Percentiles rank a stretch among this genome's conserved stretches.
These are phyloP conservation scores for Turnera subulata DNA, from an alignment of 345 rosid genomes.

Conservation along the genomic window DNA sequence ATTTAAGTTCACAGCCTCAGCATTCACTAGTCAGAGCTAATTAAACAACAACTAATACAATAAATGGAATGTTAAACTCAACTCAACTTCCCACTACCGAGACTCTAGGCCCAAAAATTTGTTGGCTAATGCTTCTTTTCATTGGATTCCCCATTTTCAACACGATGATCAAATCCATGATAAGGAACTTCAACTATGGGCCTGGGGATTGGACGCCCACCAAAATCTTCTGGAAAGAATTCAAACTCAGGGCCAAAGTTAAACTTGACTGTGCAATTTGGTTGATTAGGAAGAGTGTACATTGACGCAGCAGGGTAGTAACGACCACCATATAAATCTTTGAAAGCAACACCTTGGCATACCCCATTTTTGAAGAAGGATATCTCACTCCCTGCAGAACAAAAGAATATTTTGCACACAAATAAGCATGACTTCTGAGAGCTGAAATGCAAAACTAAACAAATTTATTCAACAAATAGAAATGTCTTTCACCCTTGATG, in stretches of 20 bases:
- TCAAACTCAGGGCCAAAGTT: conserved; percentile 92
- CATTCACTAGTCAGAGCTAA: conserved; percentile 29
- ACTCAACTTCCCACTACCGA: conserved; percentile 14
- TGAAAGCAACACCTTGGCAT: conserved; percentile 90
- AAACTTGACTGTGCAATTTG: conserved; percentile 81
- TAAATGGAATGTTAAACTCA: conserved; percentile 22
- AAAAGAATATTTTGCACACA: conserved; percentile 2
- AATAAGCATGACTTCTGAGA: too few species aligned
- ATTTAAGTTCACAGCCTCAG: conserved; percentile 14
- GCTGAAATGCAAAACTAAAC: too few species aligned
- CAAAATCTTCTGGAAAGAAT: conserved; percentile 59
- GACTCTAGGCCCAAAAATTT: not conserved
- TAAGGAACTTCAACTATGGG: conserved; percentile 79
- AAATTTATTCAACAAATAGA: too few species aligned
- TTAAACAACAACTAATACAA: conserved; percentile 10
- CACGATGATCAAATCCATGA: conserved; percentile 54
- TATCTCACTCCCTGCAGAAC: conserved; percentile 81
- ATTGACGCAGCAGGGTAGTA: conserved; percentile 98
- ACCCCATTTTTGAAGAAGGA: conserved; percentile 86
- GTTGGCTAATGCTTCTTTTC: conserved; percentile 56
- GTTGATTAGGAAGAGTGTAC: conserved; percentile 93
- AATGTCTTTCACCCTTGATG: too few species aligned
- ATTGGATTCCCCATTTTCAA: conserved; percentile 51
- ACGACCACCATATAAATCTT: conserved; percentile 73
- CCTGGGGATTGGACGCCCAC: conserved; percentile 61